phyloP scores from a whole-genome alignment of 805 yeast genomes.

The Lipomyces japonicus region DNA sequence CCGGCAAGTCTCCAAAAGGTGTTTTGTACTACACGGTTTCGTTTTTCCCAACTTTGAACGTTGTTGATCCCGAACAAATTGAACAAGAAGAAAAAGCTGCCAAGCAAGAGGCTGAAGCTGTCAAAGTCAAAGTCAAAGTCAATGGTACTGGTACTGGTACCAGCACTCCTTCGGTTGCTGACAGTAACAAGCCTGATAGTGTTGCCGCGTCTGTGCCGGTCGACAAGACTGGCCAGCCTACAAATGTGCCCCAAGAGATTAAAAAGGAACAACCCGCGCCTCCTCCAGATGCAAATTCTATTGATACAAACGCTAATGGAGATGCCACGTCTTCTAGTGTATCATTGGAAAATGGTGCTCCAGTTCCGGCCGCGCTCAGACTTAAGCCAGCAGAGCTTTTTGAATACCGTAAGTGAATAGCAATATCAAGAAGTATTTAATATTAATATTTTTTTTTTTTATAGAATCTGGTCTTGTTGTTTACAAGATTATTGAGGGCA shows the following conservation, averaged over 20 bases:
- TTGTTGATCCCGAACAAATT: constrained; percentile 71
- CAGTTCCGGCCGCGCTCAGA: constrained; percentile 44
- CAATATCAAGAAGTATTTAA: constrained; percentile 49
- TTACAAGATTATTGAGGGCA: constrained; percentile 59
- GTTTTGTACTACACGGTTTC: constrained; percentile 65
- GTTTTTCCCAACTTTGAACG: constrained; percentile 79
- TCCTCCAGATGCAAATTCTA: constrained; percentile 36
- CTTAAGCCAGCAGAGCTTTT: constrained; percentile 46
- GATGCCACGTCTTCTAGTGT: too few relatives aligned
- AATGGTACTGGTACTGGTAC: neutral
- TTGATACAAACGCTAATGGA: too few relatives aligned
- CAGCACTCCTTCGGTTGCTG: neutral
- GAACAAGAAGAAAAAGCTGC: constrained; percentile 50
- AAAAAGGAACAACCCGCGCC: constrained; percentile 31
- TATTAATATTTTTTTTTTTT: neutral
- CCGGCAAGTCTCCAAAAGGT: constrained; percentile 81
- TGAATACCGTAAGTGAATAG: constrained; percentile 34
- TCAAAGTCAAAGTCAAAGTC: constrained; percentile 31
- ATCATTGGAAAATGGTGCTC: too few relatives aligned
- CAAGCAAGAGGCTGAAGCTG: constrained; percentile 38
- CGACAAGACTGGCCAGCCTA: neutral
- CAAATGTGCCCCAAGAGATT: constrained; percentile 1
- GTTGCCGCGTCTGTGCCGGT: constrained; percentile 12
- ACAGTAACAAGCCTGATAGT: constrained; percentile 12
- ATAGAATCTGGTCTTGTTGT: constrained; percentile 71